phyloP scores from a whole-genome alignment of 148 eudicot genomes.

The Rhododendron williamsianum region DNA sequence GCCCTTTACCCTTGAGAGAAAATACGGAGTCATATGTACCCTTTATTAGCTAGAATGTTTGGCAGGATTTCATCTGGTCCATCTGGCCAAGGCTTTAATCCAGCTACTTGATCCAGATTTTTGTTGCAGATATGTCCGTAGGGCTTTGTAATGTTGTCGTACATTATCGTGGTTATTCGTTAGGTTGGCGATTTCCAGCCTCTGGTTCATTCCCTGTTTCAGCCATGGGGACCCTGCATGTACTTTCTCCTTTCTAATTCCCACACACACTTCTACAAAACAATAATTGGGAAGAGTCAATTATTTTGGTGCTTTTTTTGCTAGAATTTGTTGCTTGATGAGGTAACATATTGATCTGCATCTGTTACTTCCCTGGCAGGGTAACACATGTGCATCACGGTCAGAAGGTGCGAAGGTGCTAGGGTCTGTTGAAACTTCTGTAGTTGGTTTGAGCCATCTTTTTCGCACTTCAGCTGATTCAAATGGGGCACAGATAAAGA shows the following conservation, averaged over 20 bases:
- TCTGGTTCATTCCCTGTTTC: not conserved
- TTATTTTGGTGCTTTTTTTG: not conserved
- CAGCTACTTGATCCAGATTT: not conserved
- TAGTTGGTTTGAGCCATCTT: constrained; percentile 81
- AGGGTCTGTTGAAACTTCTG: constrained; percentile 79
- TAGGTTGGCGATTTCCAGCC: not conserved
- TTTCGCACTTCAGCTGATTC: constrained; percentile 63
- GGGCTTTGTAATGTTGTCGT: not conserved
- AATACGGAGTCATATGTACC: not conserved
- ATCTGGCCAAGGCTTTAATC: not conserved
- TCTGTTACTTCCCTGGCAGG: constrained; percentile 28
- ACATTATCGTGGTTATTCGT: not conserved
- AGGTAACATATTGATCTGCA: not conserved
- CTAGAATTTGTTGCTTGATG: not conserved
- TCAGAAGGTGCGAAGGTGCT: constrained; percentile 31
- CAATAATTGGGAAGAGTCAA: not conserved
- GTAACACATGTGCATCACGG: constrained; percentile 23
- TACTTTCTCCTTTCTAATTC: not conserved
- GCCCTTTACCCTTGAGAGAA: not conserved
- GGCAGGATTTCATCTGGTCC: not conserved
- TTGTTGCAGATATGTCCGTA: not conserved
- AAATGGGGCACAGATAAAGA: constrained; percentile 64
- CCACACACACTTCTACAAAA: not conserved
- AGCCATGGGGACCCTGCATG: not conserved
- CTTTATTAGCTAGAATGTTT: not conserved